Percentiles rank a stretch among this genome's conserved stretches.
Evolutionary conservation across 2,329 filamentous ascomycete genomes (phyloP).

Genomic region (Sclerotinia nivalis): DNA sequence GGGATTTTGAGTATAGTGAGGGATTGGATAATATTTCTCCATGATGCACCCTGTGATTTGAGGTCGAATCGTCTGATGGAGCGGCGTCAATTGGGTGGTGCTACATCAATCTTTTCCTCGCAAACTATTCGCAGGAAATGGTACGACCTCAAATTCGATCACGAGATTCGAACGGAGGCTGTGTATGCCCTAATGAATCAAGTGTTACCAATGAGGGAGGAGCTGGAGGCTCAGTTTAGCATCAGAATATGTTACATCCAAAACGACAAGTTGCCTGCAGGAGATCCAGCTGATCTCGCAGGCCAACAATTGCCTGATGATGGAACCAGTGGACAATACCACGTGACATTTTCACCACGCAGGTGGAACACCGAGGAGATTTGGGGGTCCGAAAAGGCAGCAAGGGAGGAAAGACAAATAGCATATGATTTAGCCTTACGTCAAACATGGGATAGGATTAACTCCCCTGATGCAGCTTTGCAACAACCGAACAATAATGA

Average conservation of each 20-base stretch:
- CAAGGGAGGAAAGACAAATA: not conserved
- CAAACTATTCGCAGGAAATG: too few relatives aligned
- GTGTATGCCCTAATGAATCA: not conserved
- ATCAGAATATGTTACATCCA: not conserved
- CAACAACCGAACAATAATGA: not conserved
- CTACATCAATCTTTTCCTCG: too few relatives aligned
- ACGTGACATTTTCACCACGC: not conserved
- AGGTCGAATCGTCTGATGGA: too few relatives aligned
- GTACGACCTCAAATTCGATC: accelerated
- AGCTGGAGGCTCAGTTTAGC: not conserved
- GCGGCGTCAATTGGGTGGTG: too few relatives aligned
- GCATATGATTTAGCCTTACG: not conserved
- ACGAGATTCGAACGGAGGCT: accelerated
- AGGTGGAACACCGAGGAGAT: too few relatives aligned
- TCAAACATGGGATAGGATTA: not conserved
- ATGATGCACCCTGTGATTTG: too few relatives aligned
- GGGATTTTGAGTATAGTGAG: too few relatives aligned
- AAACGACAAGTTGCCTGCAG: not conserved
- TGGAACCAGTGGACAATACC: not conserved
- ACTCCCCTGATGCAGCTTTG: not conserved
- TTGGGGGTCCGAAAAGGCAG: too few relatives aligned
- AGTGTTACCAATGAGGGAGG: not conserved
- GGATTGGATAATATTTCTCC: too few relatives aligned
- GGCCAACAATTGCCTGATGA: not conserved
- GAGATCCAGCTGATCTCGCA: accelerated